A percentile compares a stretch with the other conserved stretches of the same genome.
Evolutionary conservation across 306 rosid species (phyloP).

Genomic region (Inga leiocalycina): DNA sequence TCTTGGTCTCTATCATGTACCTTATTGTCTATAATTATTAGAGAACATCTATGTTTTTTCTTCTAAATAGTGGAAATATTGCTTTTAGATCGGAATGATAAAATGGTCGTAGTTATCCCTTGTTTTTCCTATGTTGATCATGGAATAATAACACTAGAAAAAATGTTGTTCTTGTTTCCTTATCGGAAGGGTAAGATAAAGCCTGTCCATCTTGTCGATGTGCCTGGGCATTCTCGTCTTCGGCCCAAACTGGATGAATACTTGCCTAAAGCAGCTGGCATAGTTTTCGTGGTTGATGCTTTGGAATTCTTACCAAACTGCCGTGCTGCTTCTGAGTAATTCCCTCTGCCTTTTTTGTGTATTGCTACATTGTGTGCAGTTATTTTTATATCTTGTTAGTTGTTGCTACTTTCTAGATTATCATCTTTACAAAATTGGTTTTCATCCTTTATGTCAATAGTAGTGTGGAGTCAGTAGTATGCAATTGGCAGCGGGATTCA

Average conservation of each 20-base stretch:
- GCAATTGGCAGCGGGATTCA: constrained; percentile 16
- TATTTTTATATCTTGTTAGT: background rate
- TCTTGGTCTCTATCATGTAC: background rate
- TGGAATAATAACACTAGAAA: constrained; percentile 13
- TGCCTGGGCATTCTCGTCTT: constrained; percentile 97
- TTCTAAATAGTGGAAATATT: constrained; percentile 2
- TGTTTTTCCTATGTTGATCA: constrained; percentile 13
- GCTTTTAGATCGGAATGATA: constrained; percentile 6
- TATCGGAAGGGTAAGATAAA: constrained; percentile 75
- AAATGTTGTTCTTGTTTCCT: constrained; percentile 21
- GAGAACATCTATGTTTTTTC: background rate
- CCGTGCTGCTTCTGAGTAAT: constrained; percentile 91
- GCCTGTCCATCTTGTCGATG: constrained; percentile 83
- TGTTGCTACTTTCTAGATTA: constrained; percentile 11
- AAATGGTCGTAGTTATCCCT: constrained; percentile 15
- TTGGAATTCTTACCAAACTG: constrained; percentile 84
- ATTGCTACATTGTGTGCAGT: constrained; percentile 6
- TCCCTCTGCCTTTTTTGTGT: background rate
- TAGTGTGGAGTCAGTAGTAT: background rate
- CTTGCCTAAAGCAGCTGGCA: constrained; percentile 84
- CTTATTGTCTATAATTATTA: constrained; percentile 4
- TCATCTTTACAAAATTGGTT: background rate
- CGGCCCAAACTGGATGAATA: constrained; percentile 84
- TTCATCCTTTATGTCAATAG: background rate
- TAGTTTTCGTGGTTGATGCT: constrained; percentile 86